These are phyloP conservation scores for Rhodotorula sp. DNA, from an alignment of 1,284 basidiomycete genomes.

Conservation along the genomic window DNA sequence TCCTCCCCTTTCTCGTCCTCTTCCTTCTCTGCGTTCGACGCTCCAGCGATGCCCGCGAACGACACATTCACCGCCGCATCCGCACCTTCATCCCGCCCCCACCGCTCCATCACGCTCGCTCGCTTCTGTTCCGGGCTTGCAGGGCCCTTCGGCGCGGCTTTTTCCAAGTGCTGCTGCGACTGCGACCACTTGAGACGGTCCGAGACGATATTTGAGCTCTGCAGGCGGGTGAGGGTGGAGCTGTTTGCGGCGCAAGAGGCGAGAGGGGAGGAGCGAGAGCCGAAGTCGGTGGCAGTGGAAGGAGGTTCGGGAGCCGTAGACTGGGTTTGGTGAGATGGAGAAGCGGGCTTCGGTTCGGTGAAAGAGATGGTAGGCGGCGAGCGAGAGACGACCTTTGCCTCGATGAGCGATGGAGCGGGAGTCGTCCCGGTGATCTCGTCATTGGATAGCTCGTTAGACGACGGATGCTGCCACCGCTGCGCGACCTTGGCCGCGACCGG, in stretches of 20 bases:
- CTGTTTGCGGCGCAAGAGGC: not conserved
- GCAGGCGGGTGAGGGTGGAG: slow-evolving; percentile 27
- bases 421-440: not conserved
- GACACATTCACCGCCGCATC: not conserved
- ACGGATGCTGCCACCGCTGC: slow-evolving; percentile 2
- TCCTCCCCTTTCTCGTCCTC: not conserved
- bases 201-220: slow-evolving; percentile 22
- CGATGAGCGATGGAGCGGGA: slow-evolving; percentile 11
- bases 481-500: not conserved
- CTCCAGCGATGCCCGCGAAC: not conserved
- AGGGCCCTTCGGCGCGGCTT: not conserved
- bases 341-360: not conserved
- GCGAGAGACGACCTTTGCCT: slow-evolving; percentile 22
- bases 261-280: not conserved
- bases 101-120: slow-evolving; percentile 32
- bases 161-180: not conserved
- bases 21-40: not conserved
- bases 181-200: slow-evolving; percentile 28
- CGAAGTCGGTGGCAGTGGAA: not conserved
- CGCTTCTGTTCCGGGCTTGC: slow-evolving; percentile 21
- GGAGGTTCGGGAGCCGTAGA: not conserved
- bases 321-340: not conserved
- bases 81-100: slow-evolving; percentile 20
- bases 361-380: not conserved
- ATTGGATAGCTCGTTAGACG: not conserved